Conservation (phyloP, 2,329 filamentous ascomycete species). For the Epichloe aotearoae region DNA sequence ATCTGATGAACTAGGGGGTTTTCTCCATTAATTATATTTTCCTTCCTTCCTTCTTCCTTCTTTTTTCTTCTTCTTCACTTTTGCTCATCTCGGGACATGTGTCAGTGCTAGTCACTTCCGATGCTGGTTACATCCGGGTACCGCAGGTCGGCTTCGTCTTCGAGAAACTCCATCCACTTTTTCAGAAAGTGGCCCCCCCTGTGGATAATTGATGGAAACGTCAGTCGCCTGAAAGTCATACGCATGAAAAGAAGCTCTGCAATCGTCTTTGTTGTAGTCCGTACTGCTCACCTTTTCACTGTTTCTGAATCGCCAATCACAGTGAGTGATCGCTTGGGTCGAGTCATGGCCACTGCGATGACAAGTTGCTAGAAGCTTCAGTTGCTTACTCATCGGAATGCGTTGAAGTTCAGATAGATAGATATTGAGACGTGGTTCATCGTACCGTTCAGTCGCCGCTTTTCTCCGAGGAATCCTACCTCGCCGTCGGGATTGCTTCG, state of each 20-base stretch:
- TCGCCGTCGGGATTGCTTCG: slow-evolving; percentile 77
- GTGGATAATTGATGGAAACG: slow-evolving; percentile 20
- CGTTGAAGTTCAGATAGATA: too few species aligned
- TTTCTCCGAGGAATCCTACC: slow-evolving; percentile 88
- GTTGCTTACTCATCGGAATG: not conserved
- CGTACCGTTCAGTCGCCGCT: slow-evolving; percentile 81
- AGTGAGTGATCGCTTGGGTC: slow-evolving; percentile 78
- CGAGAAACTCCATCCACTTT: slow-evolving; percentile 81
- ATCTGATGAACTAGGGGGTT: not conserved
- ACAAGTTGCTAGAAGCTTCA: not conserved
- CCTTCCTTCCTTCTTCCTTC: not conserved
- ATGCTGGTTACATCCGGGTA: slow-evolving; percentile 58
- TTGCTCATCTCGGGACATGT: not conserved
- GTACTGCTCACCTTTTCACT: slow-evolving; percentile 53
- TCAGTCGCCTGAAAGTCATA: not conserved
- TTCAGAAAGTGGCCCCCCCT: slow-evolving; percentile 79
- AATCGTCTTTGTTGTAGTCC: too few species aligned
- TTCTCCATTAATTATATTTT: not conserved
- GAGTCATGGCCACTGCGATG: slow-evolving; percentile 86
- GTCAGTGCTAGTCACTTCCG: slow-evolving; percentile 4
- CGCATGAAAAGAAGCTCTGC: not conserved
- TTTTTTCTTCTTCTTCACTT: not conserved
- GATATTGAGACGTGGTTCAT: not conserved
- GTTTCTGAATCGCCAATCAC: slow-evolving; percentile 93
- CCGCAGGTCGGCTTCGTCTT: slow-evolving; percentile 78